Evolutionary conservation across 2,329 filamentous ascomycete species (phyloP).

Genomic region (Paecilomyces fulvus): DNA sequence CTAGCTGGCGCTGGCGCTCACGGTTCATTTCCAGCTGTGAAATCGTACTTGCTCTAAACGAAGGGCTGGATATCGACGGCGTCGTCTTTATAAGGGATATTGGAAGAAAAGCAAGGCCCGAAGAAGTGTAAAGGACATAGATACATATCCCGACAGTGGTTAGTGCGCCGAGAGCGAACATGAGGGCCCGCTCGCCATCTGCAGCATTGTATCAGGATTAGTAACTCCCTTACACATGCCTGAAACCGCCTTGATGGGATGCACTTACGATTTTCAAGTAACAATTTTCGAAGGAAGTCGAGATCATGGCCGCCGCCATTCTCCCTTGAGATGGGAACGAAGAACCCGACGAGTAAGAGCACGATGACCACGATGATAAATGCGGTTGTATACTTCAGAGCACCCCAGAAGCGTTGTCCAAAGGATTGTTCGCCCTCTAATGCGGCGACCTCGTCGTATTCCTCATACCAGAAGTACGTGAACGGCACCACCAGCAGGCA

Average conservation of each 20-base stretch:
- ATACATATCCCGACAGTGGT: slow-evolving; percentile 78
- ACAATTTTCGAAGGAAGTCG: slow-evolving; percentile 81
- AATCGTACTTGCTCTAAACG: slow-evolving; percentile 66
- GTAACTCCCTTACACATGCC: not conserved
- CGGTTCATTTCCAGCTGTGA: slow-evolving; percentile 78
- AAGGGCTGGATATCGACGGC: slow-evolving; percentile 73
- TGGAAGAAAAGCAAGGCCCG: slow-evolving; percentile 80
- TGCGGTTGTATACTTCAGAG: slow-evolving; percentile 80
- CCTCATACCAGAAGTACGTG: slow-evolving; percentile 96
- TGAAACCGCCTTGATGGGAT: not conserved
- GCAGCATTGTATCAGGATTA: slow-evolving; percentile 6
- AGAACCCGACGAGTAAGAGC: slow-evolving; percentile 87
- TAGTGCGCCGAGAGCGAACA: slow-evolving; percentile 81
- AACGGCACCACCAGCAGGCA: slow-evolving; percentile 89
- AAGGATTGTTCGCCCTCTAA: slow-evolving; percentile 69
- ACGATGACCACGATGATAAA: slow-evolving; percentile 69
- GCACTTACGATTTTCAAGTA: slow-evolving; percentile 66
- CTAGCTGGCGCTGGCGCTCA: slow-evolving; percentile 84
- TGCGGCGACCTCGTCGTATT: slow-evolving; percentile 84
- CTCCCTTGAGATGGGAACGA: slow-evolving; percentile 71
- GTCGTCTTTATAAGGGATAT: slow-evolving; percentile 88
- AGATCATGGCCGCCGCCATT: slow-evolving; percentile 61
- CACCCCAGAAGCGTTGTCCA: slow-evolving; percentile 65
- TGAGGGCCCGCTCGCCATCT: slow-evolving; percentile 84
- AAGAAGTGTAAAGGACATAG: slow-evolving; percentile 81